Evolutionary conservation across 1,139 yeast species (phyloP), one percentile per base, ranked within the genome.

Genomic region (Pichia sp.): DNA sequence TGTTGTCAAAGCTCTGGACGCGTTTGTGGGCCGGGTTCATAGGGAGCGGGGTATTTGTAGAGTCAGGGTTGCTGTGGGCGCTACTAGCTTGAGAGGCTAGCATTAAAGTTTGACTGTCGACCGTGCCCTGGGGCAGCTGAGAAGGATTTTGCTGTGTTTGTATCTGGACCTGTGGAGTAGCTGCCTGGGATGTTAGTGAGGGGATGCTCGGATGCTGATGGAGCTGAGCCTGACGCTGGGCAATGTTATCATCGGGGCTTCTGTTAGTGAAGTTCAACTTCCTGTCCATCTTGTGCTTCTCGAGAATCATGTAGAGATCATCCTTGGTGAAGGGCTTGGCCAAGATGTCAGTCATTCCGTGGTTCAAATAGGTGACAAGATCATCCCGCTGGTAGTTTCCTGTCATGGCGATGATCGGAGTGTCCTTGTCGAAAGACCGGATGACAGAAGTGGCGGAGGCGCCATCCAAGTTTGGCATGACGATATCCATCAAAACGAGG

Each of bases 331-430:
- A 91, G 0, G 98, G 98, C 66, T 90, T 90, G 2, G 96, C 95
- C 60, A 91, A 72, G 48, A 90, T 87, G 68, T 89, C 96, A 52
- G 88, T 85, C 90, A 91, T 88, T 3, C 96, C 97, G 64, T 88
- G 90, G 59, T 85, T 87, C 55, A 87, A 73, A 66, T 89, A 90
- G 1, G 87, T 85, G 46, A 86, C 86, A 54, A 88, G 74, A 68
- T 87, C 96, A 59, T 85, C 82, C 59, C 85, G 87, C 61, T 85
- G 86, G 53, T 87, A 86, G 62, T 87, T 87, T 40, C 96, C 95
- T 2, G 96, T 89, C 96, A 91, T 89, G 44, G 96, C 96, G 58
- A 90, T 86, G 57, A 91, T 87, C 5, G 97, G 97, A 0, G 96
- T 88, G 54, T 78, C 79, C 23, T 83, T 82, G 65, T 89, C 96